Base-by-base conservation (phyloP, 2,329 filamentous ascomycete genomes). In the Hymenoscyphus scutula region DNA sequence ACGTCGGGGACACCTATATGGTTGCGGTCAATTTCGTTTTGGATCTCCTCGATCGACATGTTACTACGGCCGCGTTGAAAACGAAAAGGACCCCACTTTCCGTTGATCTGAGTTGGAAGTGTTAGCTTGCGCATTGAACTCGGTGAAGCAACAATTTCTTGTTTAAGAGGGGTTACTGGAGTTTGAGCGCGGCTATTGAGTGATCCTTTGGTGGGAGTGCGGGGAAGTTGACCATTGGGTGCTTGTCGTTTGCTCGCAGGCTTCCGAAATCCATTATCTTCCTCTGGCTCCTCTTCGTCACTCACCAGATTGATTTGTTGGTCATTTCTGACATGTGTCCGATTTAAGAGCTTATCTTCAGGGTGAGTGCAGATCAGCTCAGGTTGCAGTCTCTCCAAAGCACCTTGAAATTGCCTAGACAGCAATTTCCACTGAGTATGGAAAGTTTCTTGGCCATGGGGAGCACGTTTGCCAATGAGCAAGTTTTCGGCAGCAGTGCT, bases 1-100 rank as follows among this genome's bases (percentile, higher is more conserved):
- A 86, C 78, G 6, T 82, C 81, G 0, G 85, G 85, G 67, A 87
- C 79, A 0, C 81, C 19, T 78, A 79, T 13, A 84, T 83, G 3
- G 78, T 75, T 19, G 5, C n/a, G 7, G 10, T 77, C 74, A 15
- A 89, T 87, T 11, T 86, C 80, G 0, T 77, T 74, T 0, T 82
- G 80, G 1, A 90, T 83, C 2, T 75, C 73, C 15, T 70, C 68
- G 32, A 77, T 71, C 0, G 62, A 27, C 51, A 65, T 58, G 29
- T 62, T 23, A 32, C 60, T n/a, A 8, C 32, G 51, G 2, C 64
- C 65, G 41, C 45, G 27, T 19, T 23, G 51, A 6, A 66, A 57
- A 37, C 62, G 64, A 19, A 62, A 67, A 4, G 60, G 59, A 1
- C 64, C 64, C n/a, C 45, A 58, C 17, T 63, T 61, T 1, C 41